A percentile compares a stretch with the other conserved stretches of the same genome.
Conservation (phyloP, 2,329 filamentous ascomycete species). For the Colletotrichum salicis region DNA sequence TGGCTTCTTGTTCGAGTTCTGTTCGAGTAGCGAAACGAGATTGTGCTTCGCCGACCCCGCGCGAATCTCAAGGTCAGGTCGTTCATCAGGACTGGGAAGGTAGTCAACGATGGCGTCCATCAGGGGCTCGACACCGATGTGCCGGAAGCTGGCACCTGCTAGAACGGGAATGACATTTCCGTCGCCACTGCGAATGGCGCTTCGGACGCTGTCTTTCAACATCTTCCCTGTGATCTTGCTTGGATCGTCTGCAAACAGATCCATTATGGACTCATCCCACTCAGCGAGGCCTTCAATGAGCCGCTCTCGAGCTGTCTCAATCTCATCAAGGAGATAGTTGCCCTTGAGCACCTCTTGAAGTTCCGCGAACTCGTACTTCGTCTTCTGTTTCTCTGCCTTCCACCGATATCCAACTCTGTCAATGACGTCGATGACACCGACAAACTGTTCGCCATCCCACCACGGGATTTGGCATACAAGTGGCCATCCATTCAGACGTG, state of each 20-base stretch:
- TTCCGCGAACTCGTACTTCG: conserved; percentile 41
- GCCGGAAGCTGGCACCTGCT: conserved; percentile 90
- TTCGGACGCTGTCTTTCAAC: conserved; percentile 79
- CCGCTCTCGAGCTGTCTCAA: conserved; percentile 78
- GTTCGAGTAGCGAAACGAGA: conserved; percentile 45
- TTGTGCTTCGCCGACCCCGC: conserved; percentile 67
- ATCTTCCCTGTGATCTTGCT: conserved; percentile 76
- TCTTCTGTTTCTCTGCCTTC: conserved; percentile 55
- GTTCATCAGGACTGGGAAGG: conserved; percentile 82
- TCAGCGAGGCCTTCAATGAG: conserved; percentile 88
- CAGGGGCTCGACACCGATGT: conserved; percentile 92
- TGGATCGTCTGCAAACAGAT: conserved; percentile 82
- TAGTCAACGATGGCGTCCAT: conserved; percentile 90
- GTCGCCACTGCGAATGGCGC: conserved; percentile 73
- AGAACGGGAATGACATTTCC: conserved; percentile 87
- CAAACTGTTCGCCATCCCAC: conserved; percentile 85
- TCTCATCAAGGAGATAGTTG: conserved; percentile 69
- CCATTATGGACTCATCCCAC: conserved; percentile 86
- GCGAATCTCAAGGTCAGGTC: conserved; percentile 81
- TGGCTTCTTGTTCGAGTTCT: conserved; percentile 42
- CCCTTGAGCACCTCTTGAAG: conserved; percentile 49
- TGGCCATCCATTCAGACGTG: conserved; percentile 83
- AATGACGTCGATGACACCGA: conserved; percentile 86
- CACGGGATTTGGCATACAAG: conserved; percentile 95
- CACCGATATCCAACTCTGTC: conserved; percentile 80